Percentiles rank a stretch among this genome's conserved stretches.
Conservation (phyloP, 2,329 filamentous ascomycete genomes). For the Elsinoe necatrix region DNA sequence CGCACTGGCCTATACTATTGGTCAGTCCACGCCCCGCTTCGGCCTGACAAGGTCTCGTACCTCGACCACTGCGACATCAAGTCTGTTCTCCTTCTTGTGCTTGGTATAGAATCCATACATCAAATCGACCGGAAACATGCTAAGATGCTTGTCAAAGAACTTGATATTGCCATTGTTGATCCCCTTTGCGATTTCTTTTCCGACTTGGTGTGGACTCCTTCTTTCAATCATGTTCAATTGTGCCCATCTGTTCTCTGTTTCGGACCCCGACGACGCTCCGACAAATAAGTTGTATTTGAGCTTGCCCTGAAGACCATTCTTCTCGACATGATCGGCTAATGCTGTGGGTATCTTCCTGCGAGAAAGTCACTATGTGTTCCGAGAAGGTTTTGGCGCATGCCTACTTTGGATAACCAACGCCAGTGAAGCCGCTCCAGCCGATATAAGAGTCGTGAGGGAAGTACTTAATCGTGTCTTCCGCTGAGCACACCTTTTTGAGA, state of each 20-base stretch:
- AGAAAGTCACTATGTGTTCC: constrained; percentile 16
- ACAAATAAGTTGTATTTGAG: constrained; percentile 82
- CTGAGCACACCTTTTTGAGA: constrained; percentile 68
- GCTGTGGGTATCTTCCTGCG: constrained; percentile 71
- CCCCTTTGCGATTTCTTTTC: constrained; percentile 80
- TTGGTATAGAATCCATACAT: constrained; percentile 73
- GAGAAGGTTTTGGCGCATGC: constrained; percentile 24
- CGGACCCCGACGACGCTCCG: constrained; percentile 78
- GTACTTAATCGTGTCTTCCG: constrained; percentile 69
- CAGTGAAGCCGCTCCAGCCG: constrained; percentile 86
- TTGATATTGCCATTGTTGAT: constrained; percentile 84
- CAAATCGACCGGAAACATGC: constrained; percentile 82
- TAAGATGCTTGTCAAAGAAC: constrained; percentile 89
- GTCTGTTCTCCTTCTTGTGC: constrained; percentile 61
- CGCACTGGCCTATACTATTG: constrained; percentile 55
- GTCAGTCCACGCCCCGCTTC: not conserved
- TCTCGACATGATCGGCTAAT: constrained; percentile 80
- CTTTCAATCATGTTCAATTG: constrained; percentile 81
- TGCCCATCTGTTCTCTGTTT: constrained; percentile 92
- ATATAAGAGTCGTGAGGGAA: constrained; percentile 83
- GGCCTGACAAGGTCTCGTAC: not conserved
- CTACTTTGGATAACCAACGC: constrained; percentile 81
- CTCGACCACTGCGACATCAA: constrained; percentile 75
- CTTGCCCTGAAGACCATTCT: constrained; percentile 74
- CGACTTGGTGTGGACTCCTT: constrained; percentile 76